phyloP scores from a whole-genome alignment of 225 moss, liverwort and hornwort genomes.

The Sphagnum tenellum region DNA sequence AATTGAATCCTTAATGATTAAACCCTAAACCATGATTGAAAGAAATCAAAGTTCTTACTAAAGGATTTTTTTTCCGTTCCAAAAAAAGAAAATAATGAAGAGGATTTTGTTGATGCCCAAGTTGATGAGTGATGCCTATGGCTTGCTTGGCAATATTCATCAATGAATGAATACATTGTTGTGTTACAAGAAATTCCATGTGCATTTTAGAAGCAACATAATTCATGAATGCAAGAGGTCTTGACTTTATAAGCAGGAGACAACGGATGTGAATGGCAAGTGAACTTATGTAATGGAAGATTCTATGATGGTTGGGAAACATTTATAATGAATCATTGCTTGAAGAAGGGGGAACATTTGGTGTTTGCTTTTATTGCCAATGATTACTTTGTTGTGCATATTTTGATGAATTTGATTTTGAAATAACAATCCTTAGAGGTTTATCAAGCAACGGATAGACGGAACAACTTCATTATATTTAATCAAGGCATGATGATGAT shows the following conservation, averaged over 20 bases:
- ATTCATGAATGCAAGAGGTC: not conserved
- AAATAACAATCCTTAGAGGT: not conserved
- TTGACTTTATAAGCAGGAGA: not conserved
- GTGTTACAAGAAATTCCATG: constrained; percentile 1
- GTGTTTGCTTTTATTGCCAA: not conserved
- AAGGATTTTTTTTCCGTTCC: too few species aligned
- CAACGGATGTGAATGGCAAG: constrained; percentile 7
- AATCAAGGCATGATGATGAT: too few species aligned
- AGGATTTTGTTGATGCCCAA: too few species aligned
- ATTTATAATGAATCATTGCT: constrained; percentile 1
- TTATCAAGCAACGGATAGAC: too few species aligned
- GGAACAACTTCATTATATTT: too few species aligned
- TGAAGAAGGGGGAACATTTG: constrained; percentile 3
- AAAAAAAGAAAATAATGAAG: too few species aligned
- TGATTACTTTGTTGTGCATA: constrained; percentile 2
- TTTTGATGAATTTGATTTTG: constrained; percentile 6
- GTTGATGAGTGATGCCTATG: too few species aligned
- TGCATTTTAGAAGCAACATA: constrained; percentile 3
- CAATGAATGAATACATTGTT: too few species aligned
- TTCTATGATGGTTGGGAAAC: constrained; percentile 4
- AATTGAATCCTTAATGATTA: too few species aligned
- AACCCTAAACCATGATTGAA: too few species aligned
- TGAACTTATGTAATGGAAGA: not conserved
- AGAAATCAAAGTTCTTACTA: too few species aligned
- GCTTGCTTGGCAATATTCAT: too few species aligned